Conservation (phyloP, 1,284 basidiomycete genomes). For the Erythrobasidium hasegawianum region DNA sequence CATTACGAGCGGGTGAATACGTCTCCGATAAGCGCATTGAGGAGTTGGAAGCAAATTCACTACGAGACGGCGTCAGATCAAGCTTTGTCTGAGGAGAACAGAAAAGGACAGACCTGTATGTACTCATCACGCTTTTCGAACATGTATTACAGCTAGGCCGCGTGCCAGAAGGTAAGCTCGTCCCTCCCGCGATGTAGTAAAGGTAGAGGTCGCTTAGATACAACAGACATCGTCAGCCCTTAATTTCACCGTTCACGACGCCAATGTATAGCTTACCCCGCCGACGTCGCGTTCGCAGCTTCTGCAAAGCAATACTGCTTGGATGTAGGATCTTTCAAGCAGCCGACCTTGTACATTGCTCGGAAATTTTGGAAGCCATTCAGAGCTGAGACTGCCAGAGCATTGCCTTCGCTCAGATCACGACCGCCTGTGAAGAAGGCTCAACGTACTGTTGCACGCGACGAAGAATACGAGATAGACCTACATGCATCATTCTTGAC, state of each 20-base stretch:
- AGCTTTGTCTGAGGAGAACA: background rate
- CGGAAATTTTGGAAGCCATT: slow-evolving; percentile 41
- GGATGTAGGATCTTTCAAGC: slow-evolving; percentile 36
- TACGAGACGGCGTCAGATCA: slow-evolving; percentile 1
- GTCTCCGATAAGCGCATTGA: slow-evolving; percentile 41
- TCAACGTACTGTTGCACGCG: background rate
- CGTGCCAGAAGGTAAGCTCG: slow-evolving; percentile 31
- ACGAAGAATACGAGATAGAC: background rate
- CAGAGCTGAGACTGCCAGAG: slow-evolving; percentile 41
- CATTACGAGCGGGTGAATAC: slow-evolving; percentile 37
- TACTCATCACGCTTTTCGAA: slow-evolving; percentile 34
- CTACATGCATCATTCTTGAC: slow-evolving; percentile 10
- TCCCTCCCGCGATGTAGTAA: slow-evolving; percentile 43
- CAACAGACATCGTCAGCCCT: background rate
- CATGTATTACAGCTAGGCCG: slow-evolving; percentile 38
- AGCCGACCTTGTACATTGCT: slow-evolving; percentile 38
- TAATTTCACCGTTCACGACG: too few relatives aligned
- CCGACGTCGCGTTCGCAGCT: slow-evolving; percentile 35
- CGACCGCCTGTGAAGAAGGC: slow-evolving; percentile 34
- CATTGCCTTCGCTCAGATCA: slow-evolving; percentile 39
- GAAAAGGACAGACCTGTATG: slow-evolving; percentile 36
- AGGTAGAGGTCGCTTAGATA: slow-evolving; percentile 37
- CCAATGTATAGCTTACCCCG: slow-evolving; percentile 11
- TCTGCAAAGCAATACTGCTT: slow-evolving; percentile 42
- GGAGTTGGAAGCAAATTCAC: slow-evolving; percentile 41